Evolutionary conservation across 352 stramenopile species (phyloP).

Genomic region (Phytophthora quininea): DNA sequence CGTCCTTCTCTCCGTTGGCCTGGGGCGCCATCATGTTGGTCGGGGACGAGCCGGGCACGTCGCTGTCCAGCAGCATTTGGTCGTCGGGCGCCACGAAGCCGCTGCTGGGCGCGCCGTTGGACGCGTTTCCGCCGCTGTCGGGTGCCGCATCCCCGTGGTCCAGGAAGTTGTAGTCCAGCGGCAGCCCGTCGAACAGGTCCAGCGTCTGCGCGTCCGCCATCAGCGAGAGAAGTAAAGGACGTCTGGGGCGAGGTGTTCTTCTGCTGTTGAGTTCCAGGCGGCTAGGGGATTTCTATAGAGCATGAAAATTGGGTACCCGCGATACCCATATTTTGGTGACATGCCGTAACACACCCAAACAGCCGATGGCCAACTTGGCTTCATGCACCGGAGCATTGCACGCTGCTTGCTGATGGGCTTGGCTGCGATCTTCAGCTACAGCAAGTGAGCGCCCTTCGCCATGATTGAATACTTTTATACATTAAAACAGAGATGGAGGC

Average conservation of each 20-base stretch:
- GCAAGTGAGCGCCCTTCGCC: no score
- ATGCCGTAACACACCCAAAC: neutral
- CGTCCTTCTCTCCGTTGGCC: conserved; percentile 32
- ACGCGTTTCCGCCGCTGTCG: conserved; percentile 1
- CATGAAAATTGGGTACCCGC: no score
- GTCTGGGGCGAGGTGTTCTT: neutral
- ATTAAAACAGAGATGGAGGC: neutral
- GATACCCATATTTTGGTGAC: no score
- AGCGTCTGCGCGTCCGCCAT: conserved; percentile 50
- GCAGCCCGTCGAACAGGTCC: conserved; percentile 59
- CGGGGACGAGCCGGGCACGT: conserved; percentile 39
- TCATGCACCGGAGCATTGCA: neutral
- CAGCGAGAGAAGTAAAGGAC: conserved; percentile 7
- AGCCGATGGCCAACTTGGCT: neutral
- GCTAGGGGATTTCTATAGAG: neutral
- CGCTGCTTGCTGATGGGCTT: no score
- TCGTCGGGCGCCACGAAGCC: conserved; percentile 34
- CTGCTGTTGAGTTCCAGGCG: no score
- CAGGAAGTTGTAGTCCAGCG: conserved; percentile 62
- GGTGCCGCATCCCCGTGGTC: conserved; percentile 12
- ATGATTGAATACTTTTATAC: neutral
- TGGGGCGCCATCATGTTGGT: conserved; percentile 40
- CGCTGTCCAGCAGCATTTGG: conserved; percentile 61
- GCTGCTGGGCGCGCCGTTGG: neutral
- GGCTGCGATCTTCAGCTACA: no score